Conservation (phyloP, 441 rosid genomes). For the Gossypium davidsonii region DNA sequence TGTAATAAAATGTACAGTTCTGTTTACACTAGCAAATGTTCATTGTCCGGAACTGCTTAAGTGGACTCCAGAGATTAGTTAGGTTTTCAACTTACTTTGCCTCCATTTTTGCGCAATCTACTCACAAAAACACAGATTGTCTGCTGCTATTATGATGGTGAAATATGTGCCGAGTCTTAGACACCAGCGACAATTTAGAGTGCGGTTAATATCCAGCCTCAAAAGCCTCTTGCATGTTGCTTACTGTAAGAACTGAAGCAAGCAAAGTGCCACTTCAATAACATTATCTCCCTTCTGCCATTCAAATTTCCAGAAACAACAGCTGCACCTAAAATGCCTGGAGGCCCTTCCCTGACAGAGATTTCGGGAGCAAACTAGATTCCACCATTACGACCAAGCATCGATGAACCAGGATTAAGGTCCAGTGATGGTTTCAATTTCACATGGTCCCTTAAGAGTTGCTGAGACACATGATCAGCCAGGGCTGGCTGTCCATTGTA, state of each 20-base stretch:
- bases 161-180: not conserved
- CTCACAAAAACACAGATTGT: not conserved
- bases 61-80: not conserved
- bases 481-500: constrained; percentile 38
- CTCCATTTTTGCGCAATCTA: not conserved
- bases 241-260: not conserved
- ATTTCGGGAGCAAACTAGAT: constrained; percentile 14
- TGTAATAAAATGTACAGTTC: constrained; percentile 24
- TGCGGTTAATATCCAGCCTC: constrained; percentile 1
- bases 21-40: constrained; percentile 25
- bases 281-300: not conserved
- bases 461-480: constrained; percentile 65
- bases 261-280: not conserved
- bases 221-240: not conserved
- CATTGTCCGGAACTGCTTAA: constrained; percentile 5
- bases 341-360: not conserved
- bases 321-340: constrained; percentile 8
- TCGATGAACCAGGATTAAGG: constrained; percentile 43
- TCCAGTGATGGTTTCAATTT: constrained; percentile 55
- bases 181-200: not conserved
- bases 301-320: no score
- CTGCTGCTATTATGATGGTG: not conserved
- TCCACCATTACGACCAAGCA: constrained; percentile 39
- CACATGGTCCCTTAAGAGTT: constrained; percentile 57
- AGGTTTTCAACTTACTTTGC: not conserved